Evolutionary conservation across 495 filamentous ascomycete species (phyloP).

Genomic region (Friedmanniomyces endolithicus): DNA sequence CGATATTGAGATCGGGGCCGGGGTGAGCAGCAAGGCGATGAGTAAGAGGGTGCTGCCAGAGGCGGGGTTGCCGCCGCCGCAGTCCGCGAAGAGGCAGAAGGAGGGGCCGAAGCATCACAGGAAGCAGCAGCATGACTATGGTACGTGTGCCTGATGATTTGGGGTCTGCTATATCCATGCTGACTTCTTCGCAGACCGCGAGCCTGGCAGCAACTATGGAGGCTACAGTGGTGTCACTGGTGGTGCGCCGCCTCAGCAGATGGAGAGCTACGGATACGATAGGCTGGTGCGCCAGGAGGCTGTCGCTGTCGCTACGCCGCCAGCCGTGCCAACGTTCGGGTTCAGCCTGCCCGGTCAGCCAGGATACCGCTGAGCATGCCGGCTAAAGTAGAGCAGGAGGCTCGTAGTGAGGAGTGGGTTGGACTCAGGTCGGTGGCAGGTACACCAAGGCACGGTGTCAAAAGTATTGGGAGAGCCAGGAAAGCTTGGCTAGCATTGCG

Average conservation of each 20-base stretch:
- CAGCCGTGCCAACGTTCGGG: conserved; percentile 52
- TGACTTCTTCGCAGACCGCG: not conserved
- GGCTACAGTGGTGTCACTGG: not conserved
- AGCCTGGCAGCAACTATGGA: conserved; percentile 6
- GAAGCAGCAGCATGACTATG: conserved; percentile 27
- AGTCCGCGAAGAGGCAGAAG: not conserved
- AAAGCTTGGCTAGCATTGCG: too few relatives aligned
- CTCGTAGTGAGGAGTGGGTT: too few relatives aligned
- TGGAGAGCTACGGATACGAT: conserved; percentile 37
- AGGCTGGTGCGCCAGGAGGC: conserved; percentile 31
- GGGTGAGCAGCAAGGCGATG: conserved; percentile 79
- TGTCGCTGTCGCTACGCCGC: conserved; percentile 45
- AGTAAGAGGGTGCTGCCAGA: conserved; percentile 13
- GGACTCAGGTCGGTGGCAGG: too few relatives aligned
- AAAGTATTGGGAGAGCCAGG: too few relatives aligned
- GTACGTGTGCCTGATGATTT: not conserved
- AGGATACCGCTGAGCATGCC: not conserved
- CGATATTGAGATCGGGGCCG: conserved; percentile 95
- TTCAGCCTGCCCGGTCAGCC: conserved; percentile 32
- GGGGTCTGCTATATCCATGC: not conserved
- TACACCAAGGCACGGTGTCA: too few relatives aligned
- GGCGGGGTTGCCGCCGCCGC: not conserved
- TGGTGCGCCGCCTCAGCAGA: conserved; percentile 17
- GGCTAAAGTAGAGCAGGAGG: not conserved
- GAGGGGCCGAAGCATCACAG: conserved; percentile 1